Evolutionary conservation across 1,139 yeast genomes (phyloP), one percentile per base, ranked within the genome.

Genomic region (Komagataea norvegica): DNA sequence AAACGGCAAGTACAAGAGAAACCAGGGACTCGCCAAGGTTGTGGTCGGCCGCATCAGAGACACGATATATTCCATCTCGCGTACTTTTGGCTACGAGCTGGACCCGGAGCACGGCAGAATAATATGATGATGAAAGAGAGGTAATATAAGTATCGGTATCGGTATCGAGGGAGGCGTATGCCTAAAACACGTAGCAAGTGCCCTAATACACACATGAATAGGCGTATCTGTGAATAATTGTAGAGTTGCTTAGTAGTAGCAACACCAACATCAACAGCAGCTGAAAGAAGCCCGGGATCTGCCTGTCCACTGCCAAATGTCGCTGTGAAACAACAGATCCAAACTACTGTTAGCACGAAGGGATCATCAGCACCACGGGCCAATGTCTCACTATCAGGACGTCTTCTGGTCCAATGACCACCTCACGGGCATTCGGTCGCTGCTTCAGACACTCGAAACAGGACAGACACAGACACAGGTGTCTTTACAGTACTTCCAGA

Each of bases 1-100:
- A 21, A 62, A 56, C 31, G 55, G 58, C 3, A 62, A 58, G 15
- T 41, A 51, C 49, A 61, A 64, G 37, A 60, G 61, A 36, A 67
- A 71, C 19, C 68, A 67, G 24, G 81, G 81, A 4, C 59, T 79
- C 44, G 82, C 87, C 24, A 82, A 84, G 55, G 79, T 76, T 13
- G 73, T 74, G 16, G 79, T 83, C 24, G 78, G 75, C 15, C 57
- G 61, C 21, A 48, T 72, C 6, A 70, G 85, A 54, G 77, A 71
- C 41, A 57, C 63, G 33, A 54, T 81, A 16, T 76, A 72, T 48
- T 53, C 68, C 4, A 51, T 71, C 1, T 66, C 77, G 22, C 64
- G 79, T 40, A 59, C 65, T 22, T 64, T 81, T 36, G 91, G 91
- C 3, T 72, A 72, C 49, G 86, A 80, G 46, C 62, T 77, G 47